Evolutionary conservation across 108 stramenopile species (phyloP).

Genomic region (Nitzschia sp.): DNA sequence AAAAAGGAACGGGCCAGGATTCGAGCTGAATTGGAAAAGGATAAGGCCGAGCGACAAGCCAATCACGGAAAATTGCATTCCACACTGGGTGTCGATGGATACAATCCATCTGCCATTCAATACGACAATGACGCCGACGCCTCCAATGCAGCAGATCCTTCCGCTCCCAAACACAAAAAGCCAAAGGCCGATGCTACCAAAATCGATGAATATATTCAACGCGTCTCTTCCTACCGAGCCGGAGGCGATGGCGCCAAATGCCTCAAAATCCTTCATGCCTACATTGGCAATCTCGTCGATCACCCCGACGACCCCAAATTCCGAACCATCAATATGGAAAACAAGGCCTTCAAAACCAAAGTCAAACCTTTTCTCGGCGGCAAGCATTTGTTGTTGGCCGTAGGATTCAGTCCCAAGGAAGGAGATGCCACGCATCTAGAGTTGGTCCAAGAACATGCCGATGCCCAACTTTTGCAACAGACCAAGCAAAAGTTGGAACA

Average conservation of each 20-base stretch:
- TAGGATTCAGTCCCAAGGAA: constrained; percentile 75
- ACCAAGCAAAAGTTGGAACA: constrained; percentile 74
- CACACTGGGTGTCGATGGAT: constrained; percentile 89
- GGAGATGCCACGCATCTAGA: constrained; percentile 46
- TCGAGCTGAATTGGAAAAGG: constrained; percentile 87
- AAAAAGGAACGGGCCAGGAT: constrained; percentile 83
- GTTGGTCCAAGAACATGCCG: constrained; percentile 53
- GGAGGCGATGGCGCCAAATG: constrained; percentile 93
- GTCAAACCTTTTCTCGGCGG: constrained; percentile 86
- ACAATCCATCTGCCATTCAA: constrained; percentile 90
- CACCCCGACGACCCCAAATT: constrained; percentile 82
- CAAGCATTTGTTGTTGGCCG: constrained; percentile 67
- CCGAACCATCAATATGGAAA: constrained; percentile 90
- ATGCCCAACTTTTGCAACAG: constrained; percentile 51
- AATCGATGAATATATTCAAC: constrained; percentile 82
- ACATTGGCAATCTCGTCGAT: constrained; percentile 87
- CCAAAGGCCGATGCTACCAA: constrained; percentile 51
- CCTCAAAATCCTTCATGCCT: constrained; percentile 81
- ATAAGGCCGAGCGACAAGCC: constrained; percentile 83
- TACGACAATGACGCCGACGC: constrained; percentile 39
- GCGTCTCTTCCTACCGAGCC: constrained; percentile 80
- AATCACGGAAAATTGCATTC: constrained; percentile 85
- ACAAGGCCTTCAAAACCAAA: constrained; percentile 82
- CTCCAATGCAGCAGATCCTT: background rate
- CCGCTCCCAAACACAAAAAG: constrained; percentile 52